These are phyloP conservation scores for Trichoderma simmonsii DNA, from an alignment of 2,329 filamentous ascomycete genomes.

Conservation along the genomic window DNA sequence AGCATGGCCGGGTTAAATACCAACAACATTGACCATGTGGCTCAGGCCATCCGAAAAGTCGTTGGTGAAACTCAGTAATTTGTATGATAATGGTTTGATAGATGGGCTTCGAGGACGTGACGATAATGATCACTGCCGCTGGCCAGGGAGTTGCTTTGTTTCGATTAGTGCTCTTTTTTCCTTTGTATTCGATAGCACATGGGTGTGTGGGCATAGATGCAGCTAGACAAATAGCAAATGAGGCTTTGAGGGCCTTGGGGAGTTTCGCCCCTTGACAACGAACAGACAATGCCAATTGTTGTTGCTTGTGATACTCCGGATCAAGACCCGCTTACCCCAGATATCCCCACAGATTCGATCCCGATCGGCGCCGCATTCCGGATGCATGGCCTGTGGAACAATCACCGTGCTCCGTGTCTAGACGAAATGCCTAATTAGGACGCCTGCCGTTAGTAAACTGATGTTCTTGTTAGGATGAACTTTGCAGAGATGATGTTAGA, in stretches of 20 bases:
- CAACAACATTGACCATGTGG: constrained; percentile 88
- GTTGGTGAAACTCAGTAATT: constrained; percentile 45
- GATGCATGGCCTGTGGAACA: background rate
- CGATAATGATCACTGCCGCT: background rate
- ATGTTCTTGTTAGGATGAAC: background rate
- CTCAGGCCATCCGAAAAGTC: constrained; percentile 81
- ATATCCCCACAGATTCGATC: background rate
- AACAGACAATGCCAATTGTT: background rate
- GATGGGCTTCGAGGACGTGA: background rate
- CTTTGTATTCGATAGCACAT: background rate
- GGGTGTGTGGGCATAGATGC: constrained; percentile 7
- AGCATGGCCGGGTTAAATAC: constrained; percentile 98
- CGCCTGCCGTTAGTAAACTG: background rate
- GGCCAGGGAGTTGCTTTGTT: background rate
- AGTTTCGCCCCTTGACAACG: background rate
- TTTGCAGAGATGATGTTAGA: background rate
- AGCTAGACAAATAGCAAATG: background rate
- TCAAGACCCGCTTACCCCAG: background rate
- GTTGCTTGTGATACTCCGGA: background rate
- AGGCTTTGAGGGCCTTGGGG: background rate
- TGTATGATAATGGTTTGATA: constrained; percentile 1
- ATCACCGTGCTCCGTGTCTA: background rate
- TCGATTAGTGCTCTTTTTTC: background rate
- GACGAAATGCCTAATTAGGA: background rate
- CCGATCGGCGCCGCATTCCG: background rate